Conservation (phyloP, 140 eudicot species). For the Oenanthe javanica region DNA sequence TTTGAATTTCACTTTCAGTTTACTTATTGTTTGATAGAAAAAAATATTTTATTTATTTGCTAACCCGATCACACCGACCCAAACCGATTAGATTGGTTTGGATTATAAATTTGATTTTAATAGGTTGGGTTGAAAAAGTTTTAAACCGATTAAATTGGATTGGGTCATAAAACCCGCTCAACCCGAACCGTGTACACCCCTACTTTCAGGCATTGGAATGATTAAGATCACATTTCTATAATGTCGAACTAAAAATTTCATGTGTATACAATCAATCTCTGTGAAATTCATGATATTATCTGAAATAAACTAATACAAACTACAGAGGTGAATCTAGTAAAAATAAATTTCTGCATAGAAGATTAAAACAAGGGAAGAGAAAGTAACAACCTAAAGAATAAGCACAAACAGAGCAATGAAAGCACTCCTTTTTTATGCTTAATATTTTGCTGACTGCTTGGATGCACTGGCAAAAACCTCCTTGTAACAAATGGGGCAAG, state of each 20-base stretch:
- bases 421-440: slow-evolving; percentile 1
- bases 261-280: neutral
- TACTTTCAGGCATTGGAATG: neutral
- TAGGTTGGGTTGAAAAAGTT: no score
- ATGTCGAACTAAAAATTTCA: neutral
- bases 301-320: neutral
- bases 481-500: slow-evolving; percentile 93
- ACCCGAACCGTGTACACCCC: no score
- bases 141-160: no score
- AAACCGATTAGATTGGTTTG: no score
- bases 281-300: neutral
- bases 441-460: slow-evolving; percentile 30
- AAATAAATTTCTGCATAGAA: neutral
- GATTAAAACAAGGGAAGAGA: neutral
- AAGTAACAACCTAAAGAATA: neutral
- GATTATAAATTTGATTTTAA: no score
- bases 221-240: neutral
- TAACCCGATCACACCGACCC: no score
- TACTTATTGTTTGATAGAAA: no score
- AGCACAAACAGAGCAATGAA: slow-evolving; percentile 9
- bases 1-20: no score
- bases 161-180: no score
- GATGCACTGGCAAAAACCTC: slow-evolving; percentile 50
- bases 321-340: neutral
- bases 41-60: no score